Percentiles rank a stretch among this genome's conserved stretches.
phyloP scores from a whole-genome alignment of 2,329 filamentous ascomycete species.

The Hymenoscyphus linearis region DNA sequence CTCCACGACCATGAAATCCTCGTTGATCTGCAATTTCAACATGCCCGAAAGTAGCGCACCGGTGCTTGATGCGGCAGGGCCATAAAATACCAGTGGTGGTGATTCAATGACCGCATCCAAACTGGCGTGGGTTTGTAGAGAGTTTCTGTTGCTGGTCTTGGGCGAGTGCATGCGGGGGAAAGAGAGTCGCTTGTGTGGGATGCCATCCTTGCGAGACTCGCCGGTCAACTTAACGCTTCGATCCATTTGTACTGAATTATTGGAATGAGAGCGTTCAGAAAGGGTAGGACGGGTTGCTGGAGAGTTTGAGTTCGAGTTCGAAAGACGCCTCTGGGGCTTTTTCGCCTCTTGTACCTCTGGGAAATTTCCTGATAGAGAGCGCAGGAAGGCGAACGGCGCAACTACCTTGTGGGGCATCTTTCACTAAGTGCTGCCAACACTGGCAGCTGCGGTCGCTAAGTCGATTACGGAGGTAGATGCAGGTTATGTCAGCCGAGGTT shows the following conservation, averaged over 20 bases:
- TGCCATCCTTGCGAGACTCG: slow-evolving; percentile 7
- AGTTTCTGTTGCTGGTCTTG: slow-evolving; percentile 22
- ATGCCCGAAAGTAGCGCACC: slow-evolving; percentile 84
- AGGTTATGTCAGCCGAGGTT: neutral
- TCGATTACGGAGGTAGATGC: too few relatives aligned
- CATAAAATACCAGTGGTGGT: slow-evolving; percentile 66
- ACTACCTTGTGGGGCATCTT: slow-evolving; percentile 9
- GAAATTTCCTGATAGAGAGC: slow-evolving; percentile 1
- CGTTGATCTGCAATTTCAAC: slow-evolving; percentile 66
- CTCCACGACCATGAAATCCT: slow-evolving; percentile 61
- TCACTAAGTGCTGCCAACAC: neutral
- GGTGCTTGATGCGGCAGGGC: slow-evolving; percentile 65
- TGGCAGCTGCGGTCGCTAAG: too few relatives aligned
- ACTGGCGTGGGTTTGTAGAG: slow-evolving; percentile 17
- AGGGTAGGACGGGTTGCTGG: slow-evolving; percentile 12
- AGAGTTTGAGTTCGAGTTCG: slow-evolving; percentile 12
- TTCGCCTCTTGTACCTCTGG: slow-evolving; percentile 17
- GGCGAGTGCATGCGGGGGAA: slow-evolving; percentile 20
- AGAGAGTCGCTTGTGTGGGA: slow-evolving; percentile 26
- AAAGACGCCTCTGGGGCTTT: slow-evolving; percentile 14
- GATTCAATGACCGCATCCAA: slow-evolving; percentile 46
- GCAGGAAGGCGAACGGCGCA: slow-evolving; percentile 8
- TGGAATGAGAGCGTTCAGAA: slow-evolving; percentile 14
- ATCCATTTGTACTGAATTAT: slow-evolving; percentile 13
- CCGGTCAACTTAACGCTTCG: slow-evolving; percentile 23